Percentiles rank a stretch among this genome's conserved stretches.
Evolutionary conservation across 139 green algal species (phyloP).

Genomic region (Micractinium sp.): DNA sequence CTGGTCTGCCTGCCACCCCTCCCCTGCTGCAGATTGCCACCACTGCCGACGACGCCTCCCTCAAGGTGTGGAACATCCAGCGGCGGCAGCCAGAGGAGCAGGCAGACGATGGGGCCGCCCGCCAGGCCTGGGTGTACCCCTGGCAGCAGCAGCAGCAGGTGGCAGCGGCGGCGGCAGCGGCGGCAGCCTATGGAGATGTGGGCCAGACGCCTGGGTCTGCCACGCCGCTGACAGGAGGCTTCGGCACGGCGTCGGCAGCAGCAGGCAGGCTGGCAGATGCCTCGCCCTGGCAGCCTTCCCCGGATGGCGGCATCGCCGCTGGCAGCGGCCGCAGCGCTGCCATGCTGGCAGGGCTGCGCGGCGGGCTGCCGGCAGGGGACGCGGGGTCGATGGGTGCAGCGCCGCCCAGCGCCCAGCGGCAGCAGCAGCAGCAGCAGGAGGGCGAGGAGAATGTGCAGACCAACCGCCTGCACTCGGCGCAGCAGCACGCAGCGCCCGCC

Average conservation of each 20-base stretch:
- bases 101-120: background rate
- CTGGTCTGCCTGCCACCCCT: background rate
- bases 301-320: background rate
- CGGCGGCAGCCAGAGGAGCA: conserved; percentile 36
- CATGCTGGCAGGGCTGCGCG: conserved; percentile 16
- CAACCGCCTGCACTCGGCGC: background rate
- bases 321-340: background rate
- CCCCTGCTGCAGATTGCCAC: conserved; percentile 55
- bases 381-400: background rate
- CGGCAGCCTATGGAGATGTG: background rate
- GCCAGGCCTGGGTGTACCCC: background rate
- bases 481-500: background rate
- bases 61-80: conserved; percentile 67
- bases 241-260: background rate
- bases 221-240: background rate
- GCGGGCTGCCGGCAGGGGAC: too few species aligned
- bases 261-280: background rate
- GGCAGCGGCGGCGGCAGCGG: background rate
- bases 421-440: conserved; percentile 20
- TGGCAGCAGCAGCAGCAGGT: conserved; percentile 8
- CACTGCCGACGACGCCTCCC: conserved; percentile 65
- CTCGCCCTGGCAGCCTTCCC: background rate
- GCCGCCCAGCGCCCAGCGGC: background rate
- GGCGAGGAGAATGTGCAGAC: background rate
- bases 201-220: background rate